These are phyloP conservation scores for Neoscytalidium dimidiatum DNA, from an alignment of 2,329 filamentous ascomycete genomes.

Conservation along the genomic window DNA sequence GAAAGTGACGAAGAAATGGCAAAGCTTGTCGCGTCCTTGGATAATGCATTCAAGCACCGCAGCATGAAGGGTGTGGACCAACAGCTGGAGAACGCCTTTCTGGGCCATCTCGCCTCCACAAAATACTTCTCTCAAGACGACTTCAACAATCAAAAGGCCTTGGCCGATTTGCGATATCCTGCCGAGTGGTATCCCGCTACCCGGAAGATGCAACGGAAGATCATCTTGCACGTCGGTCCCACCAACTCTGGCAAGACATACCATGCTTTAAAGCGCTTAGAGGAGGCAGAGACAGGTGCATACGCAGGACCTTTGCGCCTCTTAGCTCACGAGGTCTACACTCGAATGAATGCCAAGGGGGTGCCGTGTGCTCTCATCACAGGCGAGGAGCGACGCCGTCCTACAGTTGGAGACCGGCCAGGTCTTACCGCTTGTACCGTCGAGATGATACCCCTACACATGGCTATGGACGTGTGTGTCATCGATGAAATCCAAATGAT, in stretches of 20 bases:
- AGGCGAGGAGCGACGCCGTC: conserved; percentile 81
- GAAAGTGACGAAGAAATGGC: not conserved
- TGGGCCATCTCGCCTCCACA: conserved; percentile 40
- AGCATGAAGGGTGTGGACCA: conserved; percentile 47
- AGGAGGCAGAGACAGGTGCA: conserved; percentile 73
- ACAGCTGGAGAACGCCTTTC: conserved; percentile 70
- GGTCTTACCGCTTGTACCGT: conserved; percentile 77
- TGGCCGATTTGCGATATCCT: conserved; percentile 86
- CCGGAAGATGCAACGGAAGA: conserved; percentile 73
- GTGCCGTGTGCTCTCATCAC: conserved; percentile 79
- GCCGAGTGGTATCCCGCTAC: conserved; percentile 91
- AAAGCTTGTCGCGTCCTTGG: not conserved
- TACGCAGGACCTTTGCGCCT: conserved; percentile 90
- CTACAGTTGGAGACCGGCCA: conserved; percentile 52
- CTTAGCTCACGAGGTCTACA: conserved; percentile 91
- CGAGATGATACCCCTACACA: conserved; percentile 73
- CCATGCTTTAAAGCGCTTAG: conserved; percentile 81
- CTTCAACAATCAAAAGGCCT: conserved; percentile 39
- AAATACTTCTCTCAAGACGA: conserved; percentile 38
- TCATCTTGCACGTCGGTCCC: conserved; percentile 92
- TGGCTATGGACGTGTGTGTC: conserved; percentile 81
- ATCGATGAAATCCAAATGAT: conserved; percentile 99
- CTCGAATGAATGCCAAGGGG: conserved; percentile 78
- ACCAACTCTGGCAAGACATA: conserved; percentile 99
- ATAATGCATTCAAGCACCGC: conserved; percentile 20